These are phyloP conservation scores for Clonostachys solani DNA, from an alignment of 2,329 filamentous ascomycete species.

Conservation along the genomic window DNA sequence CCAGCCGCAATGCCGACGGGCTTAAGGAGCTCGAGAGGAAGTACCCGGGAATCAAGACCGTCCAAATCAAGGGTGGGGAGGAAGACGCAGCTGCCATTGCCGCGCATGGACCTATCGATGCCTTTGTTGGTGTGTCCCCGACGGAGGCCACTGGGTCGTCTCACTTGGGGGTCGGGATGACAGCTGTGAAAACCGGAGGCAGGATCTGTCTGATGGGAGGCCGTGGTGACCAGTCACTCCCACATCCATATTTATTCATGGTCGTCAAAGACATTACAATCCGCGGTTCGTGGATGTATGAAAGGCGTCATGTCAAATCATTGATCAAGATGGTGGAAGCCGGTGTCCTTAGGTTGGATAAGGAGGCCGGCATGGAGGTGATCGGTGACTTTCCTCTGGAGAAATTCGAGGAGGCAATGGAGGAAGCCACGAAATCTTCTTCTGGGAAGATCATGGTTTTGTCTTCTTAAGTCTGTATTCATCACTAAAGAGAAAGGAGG, in stretches of 20 bases:
- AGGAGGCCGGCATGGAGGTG: background rate
- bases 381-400: background rate
- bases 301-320: conserved; percentile 21
- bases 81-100: conserved; percentile 24
- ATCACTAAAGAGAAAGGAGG: no score
- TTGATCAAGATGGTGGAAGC: conserved; percentile 32
- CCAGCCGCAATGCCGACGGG: conserved; percentile 35
- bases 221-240: conserved; percentile 2
- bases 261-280: conserved; percentile 25
- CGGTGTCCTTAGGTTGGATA: conserved; percentile 14
- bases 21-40: conserved; percentile 21
- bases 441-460: background rate
- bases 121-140: conserved; percentile 41
- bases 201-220: conserved; percentile 12
- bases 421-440: background rate
- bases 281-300: conserved; percentile 34
- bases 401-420: background rate
- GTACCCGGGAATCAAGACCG: conserved; percentile 14
- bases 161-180: no score
- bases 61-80: conserved; percentile 34
- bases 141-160: conserved; percentile 10
- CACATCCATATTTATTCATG: conserved; percentile 12
- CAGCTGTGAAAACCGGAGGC: conserved; percentile 18
- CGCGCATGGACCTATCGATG: conserved; percentile 21
- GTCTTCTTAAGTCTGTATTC: no score